Evolutionary conservation across 371 early-diverging fungal species (phyloP), one percentile per base, ranked within the genome.

Genomic region (Mucor indicus): DNA sequence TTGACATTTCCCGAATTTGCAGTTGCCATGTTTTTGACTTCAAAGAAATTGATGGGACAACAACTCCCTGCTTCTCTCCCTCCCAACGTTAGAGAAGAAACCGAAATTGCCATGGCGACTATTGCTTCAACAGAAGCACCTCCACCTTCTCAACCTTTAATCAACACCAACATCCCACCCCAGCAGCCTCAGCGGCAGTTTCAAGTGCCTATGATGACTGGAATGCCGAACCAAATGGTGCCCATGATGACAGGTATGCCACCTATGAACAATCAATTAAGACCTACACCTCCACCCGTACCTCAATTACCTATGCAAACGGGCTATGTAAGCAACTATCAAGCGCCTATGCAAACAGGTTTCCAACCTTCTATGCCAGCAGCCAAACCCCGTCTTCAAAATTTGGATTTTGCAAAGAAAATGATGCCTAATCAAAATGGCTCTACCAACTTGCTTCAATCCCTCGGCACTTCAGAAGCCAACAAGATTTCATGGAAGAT

Each of bases 401-500:
- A 73, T 38, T 30, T 57, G 6, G 71, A 33, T 27, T 77, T 77
- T 50, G 69, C 71, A 0, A 68, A 64, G 37, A 69, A 66, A 48
- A 77, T 77, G 77, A 70, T 77, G 73, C 77, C 77, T 10, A 64
- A 73, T 41, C 74, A 73, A 48, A 51, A 55, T n/a, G 57, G 65
- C 4, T 52, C 48, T 7, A 56, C 49, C 17, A 69, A 69, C n/a
- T 27, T 73, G 8, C 31, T 69, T 0, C 46, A 56, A 13, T 49
- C 55, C 29, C 42, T 61, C 4, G 63, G 60, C 11, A 57, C 57
- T 12, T 32, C 35, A 7, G 53, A 59, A 4, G 33, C 48, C 7
- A 52, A 62, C 7, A 44, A 38, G n/a, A 48, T 67, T 5, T 62
- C 69, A 30, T 93, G 93, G 96, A 88, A 86, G 17, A 88, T 96